Evolutionary conservation across 805 yeast genomes (phyloP).

Genomic region (Metschnikowia noctiluminum): DNA sequence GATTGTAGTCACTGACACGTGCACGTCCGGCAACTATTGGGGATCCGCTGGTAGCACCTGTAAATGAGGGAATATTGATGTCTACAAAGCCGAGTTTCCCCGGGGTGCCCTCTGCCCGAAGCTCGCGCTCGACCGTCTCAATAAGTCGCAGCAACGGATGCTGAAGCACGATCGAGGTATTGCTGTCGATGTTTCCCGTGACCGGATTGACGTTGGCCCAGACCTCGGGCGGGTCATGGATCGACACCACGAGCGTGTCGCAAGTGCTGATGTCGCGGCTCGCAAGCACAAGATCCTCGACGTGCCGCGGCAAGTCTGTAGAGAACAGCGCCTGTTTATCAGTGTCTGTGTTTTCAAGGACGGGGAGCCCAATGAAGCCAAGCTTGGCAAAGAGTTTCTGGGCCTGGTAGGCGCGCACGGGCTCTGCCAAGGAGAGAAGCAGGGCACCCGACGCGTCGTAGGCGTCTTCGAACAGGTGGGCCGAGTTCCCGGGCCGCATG

Average conservation of each 20-base stretch:
- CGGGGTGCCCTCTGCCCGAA: conserved; percentile 18
- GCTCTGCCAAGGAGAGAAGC: conserved; percentile 59
- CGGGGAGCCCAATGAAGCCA: conserved; percentile 66
- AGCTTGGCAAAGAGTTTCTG: conserved; percentile 50
- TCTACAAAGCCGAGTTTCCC: conserved; percentile 71
- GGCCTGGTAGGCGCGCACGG: conserved; percentile 71
- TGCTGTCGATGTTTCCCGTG: conserved; percentile 72
- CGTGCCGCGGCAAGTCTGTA: conserved; percentile 42
- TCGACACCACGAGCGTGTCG: conserved; percentile 61
- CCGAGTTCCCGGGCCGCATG: conserved; percentile 63
- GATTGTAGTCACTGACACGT: conserved; percentile 42
- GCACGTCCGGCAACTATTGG: too few relatives aligned
- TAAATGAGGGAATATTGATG: conserved; percentile 64
- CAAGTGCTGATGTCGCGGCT: conserved; percentile 64
- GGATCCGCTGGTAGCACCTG: too few relatives aligned
- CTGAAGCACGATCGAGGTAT: conserved; percentile 71
- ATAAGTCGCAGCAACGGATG: conserved; percentile 61
- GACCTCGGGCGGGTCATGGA: conserved; percentile 89
- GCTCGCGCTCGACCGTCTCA: conserved; percentile 47
- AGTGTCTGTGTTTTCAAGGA: conserved; percentile 34
- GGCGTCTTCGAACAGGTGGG: conserved; percentile 37
- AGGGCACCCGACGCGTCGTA: conserved; percentile 35
- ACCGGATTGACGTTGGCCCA: conserved; percentile 85
- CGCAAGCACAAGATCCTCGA: conserved; percentile 66
- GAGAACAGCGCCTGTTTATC: background rate